Evolutionary conservation across 2,329 filamentous ascomycete genomes (phyloP).

Genomic region (Botrytis aclada): DNA sequence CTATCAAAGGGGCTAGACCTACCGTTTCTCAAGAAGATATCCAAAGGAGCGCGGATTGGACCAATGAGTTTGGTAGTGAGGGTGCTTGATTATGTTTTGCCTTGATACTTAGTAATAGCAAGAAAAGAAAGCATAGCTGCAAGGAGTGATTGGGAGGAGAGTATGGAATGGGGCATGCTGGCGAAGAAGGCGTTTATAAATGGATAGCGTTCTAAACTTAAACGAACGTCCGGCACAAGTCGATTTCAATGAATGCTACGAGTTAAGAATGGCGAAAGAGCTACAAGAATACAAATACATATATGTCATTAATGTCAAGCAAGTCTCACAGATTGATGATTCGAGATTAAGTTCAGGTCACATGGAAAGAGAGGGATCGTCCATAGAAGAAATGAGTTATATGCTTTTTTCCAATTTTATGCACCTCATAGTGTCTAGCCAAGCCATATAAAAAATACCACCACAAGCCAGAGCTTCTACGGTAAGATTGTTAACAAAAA

Average conservation of each 20-base stretch:
- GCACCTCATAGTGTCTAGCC: conserved; percentile 15
- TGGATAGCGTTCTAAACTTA: conserved; percentile 9
- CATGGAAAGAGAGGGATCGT: background rate
- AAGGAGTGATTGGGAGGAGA: background rate
- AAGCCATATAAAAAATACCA: conserved; percentile 14
- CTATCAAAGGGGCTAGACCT: conserved; percentile 81
- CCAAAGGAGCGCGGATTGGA: conserved; percentile 85
- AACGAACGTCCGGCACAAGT: conserved; percentile 2
- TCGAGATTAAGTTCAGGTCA: background rate
- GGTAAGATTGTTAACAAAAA: conserved; percentile 3
- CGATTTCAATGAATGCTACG: background rate
- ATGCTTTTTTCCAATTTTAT: conserved; percentile 18
- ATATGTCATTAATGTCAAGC: conserved; percentile 9
- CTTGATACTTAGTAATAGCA: background rate
- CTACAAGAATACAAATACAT: background rate
- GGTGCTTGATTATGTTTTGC: conserved; percentile 45
- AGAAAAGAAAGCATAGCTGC: conserved; percentile 19
- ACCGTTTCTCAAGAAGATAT: conserved; percentile 89
- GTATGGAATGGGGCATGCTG: conserved; percentile 10
- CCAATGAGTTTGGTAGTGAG: conserved; percentile 91
- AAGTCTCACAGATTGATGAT: background rate
- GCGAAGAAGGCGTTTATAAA: conserved; percentile 16
- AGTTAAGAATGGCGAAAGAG: background rate
- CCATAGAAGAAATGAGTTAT: background rate
- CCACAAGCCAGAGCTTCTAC: conserved; percentile 2